Percentiles rank a stretch among this genome's conserved stretches.
phyloP scores from a whole-genome alignment of 169 alveolate species.

The Plasmodium gonderi region DNA sequence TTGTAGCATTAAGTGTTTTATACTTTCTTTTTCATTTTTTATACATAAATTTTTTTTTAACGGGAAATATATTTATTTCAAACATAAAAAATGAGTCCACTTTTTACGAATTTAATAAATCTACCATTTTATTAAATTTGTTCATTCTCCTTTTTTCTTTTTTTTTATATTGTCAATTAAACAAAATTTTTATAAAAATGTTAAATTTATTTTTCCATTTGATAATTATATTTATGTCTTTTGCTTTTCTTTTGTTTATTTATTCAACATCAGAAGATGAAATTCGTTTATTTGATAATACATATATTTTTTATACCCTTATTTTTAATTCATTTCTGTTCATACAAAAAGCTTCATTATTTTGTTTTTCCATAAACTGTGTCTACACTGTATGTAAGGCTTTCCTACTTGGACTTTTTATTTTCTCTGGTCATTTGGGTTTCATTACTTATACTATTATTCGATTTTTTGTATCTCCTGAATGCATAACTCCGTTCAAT shows the following conservation, averaged over 20 bases:
- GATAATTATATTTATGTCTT: slow-evolving; percentile 24
- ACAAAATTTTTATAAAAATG: slow-evolving; percentile 8
- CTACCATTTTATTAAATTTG: not conserved
- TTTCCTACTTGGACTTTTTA: slow-evolving; percentile 9
- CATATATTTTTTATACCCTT: slow-evolving; percentile 3
- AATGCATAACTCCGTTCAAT: not conserved
- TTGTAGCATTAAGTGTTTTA: slow-evolving; percentile 1
- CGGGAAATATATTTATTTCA: slow-evolving; percentile 15
- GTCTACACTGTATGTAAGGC: slow-evolving; percentile 17
- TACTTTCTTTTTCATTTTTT: slow-evolving; percentile 14
- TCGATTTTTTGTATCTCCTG: not conserved
- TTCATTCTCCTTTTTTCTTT: slow-evolving; percentile 13
- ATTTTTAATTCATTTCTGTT: slow-evolving; percentile 10
- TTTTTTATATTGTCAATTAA: slow-evolving; percentile 7
- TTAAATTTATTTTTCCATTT: slow-evolving; percentile 9
- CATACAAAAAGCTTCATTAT: slow-evolving; percentile 13
- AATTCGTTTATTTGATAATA: not conserved
- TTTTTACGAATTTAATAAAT: slow-evolving; percentile 8
- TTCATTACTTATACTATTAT: not conserved
- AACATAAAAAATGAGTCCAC: not conserved
- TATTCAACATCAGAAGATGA: not conserved
- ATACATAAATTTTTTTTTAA: slow-evolving; percentile 19
- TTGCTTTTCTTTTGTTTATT: not conserved
- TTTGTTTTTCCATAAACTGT: slow-evolving; percentile 9
- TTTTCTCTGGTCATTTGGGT: slow-evolving; percentile 14